Percentiles rank a stretch among this genome's conserved stretches.
These are phyloP conservation scores for Lactarius quietus DNA, from an alignment of 768 basidiomycete species.

Conservation along the genomic window DNA sequence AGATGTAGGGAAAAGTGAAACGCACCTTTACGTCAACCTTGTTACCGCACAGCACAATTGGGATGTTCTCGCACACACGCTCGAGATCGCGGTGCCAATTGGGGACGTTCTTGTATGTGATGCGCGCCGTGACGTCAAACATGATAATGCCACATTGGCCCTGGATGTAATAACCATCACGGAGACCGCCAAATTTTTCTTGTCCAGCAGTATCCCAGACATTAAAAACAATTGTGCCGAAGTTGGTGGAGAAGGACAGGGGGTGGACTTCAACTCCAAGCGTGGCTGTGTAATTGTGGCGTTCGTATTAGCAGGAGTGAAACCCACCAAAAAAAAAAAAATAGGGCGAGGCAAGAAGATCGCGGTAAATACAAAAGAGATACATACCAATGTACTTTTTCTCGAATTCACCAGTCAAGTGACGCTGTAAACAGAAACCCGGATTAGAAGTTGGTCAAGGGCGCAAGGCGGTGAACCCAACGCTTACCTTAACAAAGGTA, in stretches of 20 bases:
- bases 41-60: slow-evolving; percentile 98
- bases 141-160: slow-evolving; percentile 99
- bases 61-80: slow-evolving; percentile 99
- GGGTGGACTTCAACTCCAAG: slow-evolving; percentile 99
- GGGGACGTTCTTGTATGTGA: slow-evolving; percentile 99
- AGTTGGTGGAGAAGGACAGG: slow-evolving; percentile 94
- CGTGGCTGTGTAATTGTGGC: slow-evolving; percentile 59
- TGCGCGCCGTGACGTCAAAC: slow-evolving; percentile 99
- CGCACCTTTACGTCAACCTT: slow-evolving; percentile 98
- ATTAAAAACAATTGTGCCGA: slow-evolving; percentile 98
- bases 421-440: slow-evolving; percentile 55
- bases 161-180: slow-evolving; percentile 95
- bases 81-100: slow-evolving; percentile 99
- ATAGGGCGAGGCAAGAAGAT: slow-evolving; percentile 1
- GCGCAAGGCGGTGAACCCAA: slow-evolving; percentile 22
- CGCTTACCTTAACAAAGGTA: slow-evolving; percentile 90
- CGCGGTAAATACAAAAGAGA: slow-evolving; percentile 4
- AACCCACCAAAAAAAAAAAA: slow-evolving; percentile 1
- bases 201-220: slow-evolving; percentile 99
- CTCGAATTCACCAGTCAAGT: slow-evolving; percentile 99
- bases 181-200: slow-evolving; percentile 99
- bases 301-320: slow-evolving; percentile 21
- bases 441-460: slow-evolving; percentile 60
- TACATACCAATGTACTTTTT: slow-evolving; percentile 97
- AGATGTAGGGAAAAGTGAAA: slow-evolving; percentile 13